Base-by-base conservation (phyloP, 805 yeast genomes). In the Candida morakotiae region DNA sequence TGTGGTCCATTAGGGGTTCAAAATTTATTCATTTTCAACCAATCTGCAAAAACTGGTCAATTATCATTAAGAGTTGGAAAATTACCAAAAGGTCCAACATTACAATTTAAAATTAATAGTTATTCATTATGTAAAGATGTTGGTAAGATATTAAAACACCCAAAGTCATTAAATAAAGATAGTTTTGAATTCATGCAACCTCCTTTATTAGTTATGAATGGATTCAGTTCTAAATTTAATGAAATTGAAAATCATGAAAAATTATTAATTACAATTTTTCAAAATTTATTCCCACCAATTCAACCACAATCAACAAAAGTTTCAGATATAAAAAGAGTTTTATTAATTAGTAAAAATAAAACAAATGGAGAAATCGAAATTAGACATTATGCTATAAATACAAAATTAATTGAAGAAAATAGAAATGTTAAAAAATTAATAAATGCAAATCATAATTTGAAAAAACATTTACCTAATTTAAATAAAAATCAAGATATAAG, bases 1-100 rank as follows among this genome's bases (percentile, higher is more conserved):
- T 86, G 96, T 26, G 98, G 98, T 5, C 98, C 98, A 10, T 69
- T 93, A 30, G 95, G 95, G 19, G 96, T 93, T 16, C 74, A 91
- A 5, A 96, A 91, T 62, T 62, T 93, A 53, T 78, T 93, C 63
- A 69, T 91, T 15, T 89, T 93, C 67, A 82, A 87, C 44, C 96
- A 88, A 56, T 75, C 85, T 26, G 83, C 79, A 48, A 73, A 72
- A 28, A 66, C 83, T 1, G 97, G 96, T 6, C 81, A 79, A 39
- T 81, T 93, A 4, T 83, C 91, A 35, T 67, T 93, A 45, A 77
- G 97, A 52, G 62, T 93, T 31, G 88, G 91, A 1, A 78, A 86
- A 53, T 78, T 89, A 69, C 96, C 98, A 23, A 74, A 88, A 42
- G 99, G 99, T 5, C 99, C 99, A 20, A 88, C 96, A 9, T 65